Evolutionary conservation across 2,329 filamentous ascomycete species (phyloP).

Genomic region (Apiospora hydei): DNA sequence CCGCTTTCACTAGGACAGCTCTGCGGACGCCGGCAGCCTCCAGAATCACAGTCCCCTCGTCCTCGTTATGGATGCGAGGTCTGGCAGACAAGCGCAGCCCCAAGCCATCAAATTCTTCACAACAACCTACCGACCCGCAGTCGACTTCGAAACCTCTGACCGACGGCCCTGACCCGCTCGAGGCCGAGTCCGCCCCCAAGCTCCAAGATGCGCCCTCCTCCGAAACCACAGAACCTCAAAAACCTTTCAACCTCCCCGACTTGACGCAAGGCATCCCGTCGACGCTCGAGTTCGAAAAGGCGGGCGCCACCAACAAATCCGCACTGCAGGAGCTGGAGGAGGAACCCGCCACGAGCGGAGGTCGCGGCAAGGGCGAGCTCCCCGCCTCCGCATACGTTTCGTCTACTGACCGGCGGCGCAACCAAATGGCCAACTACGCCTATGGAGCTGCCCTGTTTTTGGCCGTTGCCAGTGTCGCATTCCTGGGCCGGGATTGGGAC

Average conservation of each 20-base stretch:
- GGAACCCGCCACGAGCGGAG: constrained; percentile 52
- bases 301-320: constrained; percentile 49
- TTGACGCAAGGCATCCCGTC: constrained; percentile 95
- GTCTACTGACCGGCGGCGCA: constrained; percentile 83
- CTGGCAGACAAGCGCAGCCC: constrained; percentile 48
- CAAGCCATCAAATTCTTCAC: constrained; percentile 31
- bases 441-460: constrained; percentile 68
- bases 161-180: not conserved
- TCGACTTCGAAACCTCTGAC: constrained; percentile 14
- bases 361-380: constrained; percentile 67
- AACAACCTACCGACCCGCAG: constrained; percentile 15
- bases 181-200: constrained; percentile 15
- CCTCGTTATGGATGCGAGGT: constrained; percentile 50
- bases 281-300: constrained; percentile 81
- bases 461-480: constrained; percentile 67
- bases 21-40: constrained; percentile 35
- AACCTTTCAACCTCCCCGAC: constrained; percentile 73
- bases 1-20: constrained; percentile 40
- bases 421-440: constrained; percentile 77
- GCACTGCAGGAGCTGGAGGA: constrained; percentile 48
- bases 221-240: constrained; percentile 46
- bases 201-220: constrained; percentile 21
- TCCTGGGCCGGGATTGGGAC: constrained; percentile 89
- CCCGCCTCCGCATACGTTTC: constrained; percentile 87
- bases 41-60: constrained; percentile 42